These are phyloP conservation scores for Beauveria rudraprayagi DNA, from an alignment of 2,329 filamentous ascomycete species.

Conservation along the genomic window DNA sequence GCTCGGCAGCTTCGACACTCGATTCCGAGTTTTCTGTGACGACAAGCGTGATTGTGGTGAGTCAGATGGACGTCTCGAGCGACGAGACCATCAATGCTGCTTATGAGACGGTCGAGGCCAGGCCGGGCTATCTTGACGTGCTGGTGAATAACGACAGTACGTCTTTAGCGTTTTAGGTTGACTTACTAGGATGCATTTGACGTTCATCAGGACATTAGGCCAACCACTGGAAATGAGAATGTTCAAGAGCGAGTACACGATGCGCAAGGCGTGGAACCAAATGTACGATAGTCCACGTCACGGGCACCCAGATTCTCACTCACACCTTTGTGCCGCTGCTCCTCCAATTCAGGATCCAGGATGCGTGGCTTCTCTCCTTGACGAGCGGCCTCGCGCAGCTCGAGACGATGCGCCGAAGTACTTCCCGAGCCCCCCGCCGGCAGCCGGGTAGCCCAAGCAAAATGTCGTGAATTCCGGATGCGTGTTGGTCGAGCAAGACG, in stretches of 20 bases:
- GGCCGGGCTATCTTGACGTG: constrained; percentile 23
- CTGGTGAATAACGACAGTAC: constrained; percentile 28
- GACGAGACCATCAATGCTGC: constrained; percentile 24
- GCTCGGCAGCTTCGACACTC: constrained; percentile 35
- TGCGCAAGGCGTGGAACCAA: constrained; percentile 34
- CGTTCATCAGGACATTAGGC: constrained; percentile 17
- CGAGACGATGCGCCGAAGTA: constrained; percentile 17
- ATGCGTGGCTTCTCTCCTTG: constrained; percentile 40
- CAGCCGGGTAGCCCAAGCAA: constrained; percentile 33
- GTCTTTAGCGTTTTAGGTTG: not conserved
- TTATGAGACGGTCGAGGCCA: constrained; percentile 19
- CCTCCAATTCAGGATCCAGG: constrained; percentile 21
- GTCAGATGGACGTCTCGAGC: constrained; percentile 24
- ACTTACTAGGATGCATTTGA: too few relatives aligned
- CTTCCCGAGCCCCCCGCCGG: constrained; percentile 13
- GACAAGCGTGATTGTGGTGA: constrained; percentile 29
- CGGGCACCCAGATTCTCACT: constrained; percentile 30
- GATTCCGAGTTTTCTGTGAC: constrained; percentile 30
- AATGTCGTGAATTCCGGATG: constrained; percentile 8
- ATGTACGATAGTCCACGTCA: constrained; percentile 39
- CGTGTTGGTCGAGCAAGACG: constrained; percentile 34
- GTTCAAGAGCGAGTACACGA: constrained; percentile 15
- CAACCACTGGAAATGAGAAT: constrained; percentile 31
- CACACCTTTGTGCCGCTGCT: constrained; percentile 35
- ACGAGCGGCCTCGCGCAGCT: constrained; percentile 33